Evolutionary conservation across 805 yeast species (phyloP), one percentile per base, ranked within the genome.

Genomic region (Pichia scutulata): DNA sequence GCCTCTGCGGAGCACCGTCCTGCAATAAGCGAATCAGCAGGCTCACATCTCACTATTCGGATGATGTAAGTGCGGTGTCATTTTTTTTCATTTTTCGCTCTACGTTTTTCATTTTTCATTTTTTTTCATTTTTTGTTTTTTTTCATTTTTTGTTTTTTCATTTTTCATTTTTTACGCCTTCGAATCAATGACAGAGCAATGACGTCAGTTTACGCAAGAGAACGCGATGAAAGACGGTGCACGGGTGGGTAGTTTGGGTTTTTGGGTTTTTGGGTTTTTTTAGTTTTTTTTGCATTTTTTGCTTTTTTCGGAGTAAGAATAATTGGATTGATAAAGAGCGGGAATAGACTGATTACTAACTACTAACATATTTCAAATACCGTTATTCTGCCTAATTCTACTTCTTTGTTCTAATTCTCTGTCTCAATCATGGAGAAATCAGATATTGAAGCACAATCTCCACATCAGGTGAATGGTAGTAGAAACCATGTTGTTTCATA

Each of bases 381-480:
- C n/a, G n/a, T n/a, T n/a, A n/a, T n/a, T n/a, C n/a, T n/a, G n/a
- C n/a, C n/a, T n/a, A n/a, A n/a, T n/a, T n/a, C n/a, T n/a, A n/a
- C n/a, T n/a, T 26, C 10, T 26, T 26, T 26, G 13, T 26, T 10
- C 3, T 3, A 28, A 28, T n/a, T n/a, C n/a, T 13, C 3, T 2
- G n/a, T 28, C 12, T 13, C 33, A 28, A 28, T 28, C 13, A 33
- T 33, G 37, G 37, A 33, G 9, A 39, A 46, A 26, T n/a, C 9
- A n/a, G 49, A 46, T 44, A 30, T 46, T 40, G 49, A 46, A 25
- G 41, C 47, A 24, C 47, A 44, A 25, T n/a, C 19, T n/a, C 6
- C 7, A n/a, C 37, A 33, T 33, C 19, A 16, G 10, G 3, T 33
- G 10, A 18, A 16, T n/a, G 7, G 10, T 5, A 33, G 10, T 16